phyloP scores from a whole-genome alignment of 495 filamentous ascomycete species.

The Aspergillus bridgeri region DNA sequence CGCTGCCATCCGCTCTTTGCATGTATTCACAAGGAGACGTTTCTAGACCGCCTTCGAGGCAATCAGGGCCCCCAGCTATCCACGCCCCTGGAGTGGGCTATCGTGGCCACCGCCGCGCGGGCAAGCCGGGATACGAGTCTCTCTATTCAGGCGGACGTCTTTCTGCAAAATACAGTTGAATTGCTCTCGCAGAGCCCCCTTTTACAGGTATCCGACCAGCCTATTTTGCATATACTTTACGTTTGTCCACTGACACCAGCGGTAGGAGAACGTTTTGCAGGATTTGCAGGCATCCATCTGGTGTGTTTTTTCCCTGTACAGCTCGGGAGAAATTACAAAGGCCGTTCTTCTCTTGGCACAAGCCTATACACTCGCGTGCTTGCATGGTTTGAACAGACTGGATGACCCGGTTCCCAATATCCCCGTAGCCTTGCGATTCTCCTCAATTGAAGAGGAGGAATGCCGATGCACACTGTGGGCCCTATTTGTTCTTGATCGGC shows the following conservation, averaged over 20 bases:
- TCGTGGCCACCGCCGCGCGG: constrained; percentile 2
- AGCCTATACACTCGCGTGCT: constrained; percentile 2
- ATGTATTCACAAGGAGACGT: constrained; percentile 5
- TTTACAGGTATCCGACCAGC: not conserved
- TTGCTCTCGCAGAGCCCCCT: constrained; percentile 6
- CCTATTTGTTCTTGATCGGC: constrained; percentile 4
- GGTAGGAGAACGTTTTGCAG: constrained; percentile 2
- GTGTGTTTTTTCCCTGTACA: constrained; percentile 5
- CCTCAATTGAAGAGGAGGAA: constrained; percentile 1
- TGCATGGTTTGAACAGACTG: constrained; percentile 2
- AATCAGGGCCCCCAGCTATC: not conserved
- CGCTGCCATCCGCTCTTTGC: constrained; percentile 1
- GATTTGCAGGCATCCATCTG: constrained; percentile 3
- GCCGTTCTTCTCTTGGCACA: constrained; percentile 4
- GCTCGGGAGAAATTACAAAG: constrained; percentile 1
- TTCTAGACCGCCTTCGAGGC: not conserved
- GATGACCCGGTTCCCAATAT: constrained; percentile 3
- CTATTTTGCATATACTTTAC: not conserved
- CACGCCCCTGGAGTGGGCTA: constrained; percentile 2
- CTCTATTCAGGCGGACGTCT: not conserved
- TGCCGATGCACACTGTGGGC: constrained; percentile 4
- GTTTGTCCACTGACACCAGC: not conserved
- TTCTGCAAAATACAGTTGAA: constrained; percentile 6
- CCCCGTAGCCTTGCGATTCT: constrained; percentile 2
- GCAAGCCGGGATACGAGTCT: not conserved